Conservation (phyloP, 1,284 basidiomycete species). For the Sphagnurus paluster region DNA sequence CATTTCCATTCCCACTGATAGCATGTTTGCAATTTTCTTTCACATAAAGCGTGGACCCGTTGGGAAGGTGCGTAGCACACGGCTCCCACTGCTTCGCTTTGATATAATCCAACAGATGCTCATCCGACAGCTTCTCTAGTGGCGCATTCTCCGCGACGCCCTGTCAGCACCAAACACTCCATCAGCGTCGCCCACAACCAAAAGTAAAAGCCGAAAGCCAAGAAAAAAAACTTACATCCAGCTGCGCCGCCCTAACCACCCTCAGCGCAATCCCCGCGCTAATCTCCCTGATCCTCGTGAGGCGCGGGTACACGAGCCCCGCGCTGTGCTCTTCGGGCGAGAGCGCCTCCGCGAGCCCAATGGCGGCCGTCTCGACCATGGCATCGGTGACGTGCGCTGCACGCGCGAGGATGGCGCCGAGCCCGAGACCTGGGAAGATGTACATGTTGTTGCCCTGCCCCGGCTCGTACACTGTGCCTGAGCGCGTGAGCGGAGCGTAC, state of each 20-base stretch:
- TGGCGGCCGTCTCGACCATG: constrained; percentile 60
- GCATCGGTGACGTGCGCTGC: constrained; percentile 58
- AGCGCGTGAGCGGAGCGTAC: constrained; percentile 58
- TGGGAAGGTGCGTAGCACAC: constrained; percentile 22
- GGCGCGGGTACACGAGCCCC: constrained; percentile 62
- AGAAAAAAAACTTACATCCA: constrained; percentile 43
- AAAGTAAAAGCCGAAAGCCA: not conserved
- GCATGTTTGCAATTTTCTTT: constrained; percentile 22
- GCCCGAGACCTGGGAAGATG: constrained; percentile 64
- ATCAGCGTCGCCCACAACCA: not conserved
- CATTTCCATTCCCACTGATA: not conserved
- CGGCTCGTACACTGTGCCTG: constrained; percentile 60
- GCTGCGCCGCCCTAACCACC: constrained; percentile 65
- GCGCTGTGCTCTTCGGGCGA: constrained; percentile 56
- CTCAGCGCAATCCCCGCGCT: constrained; percentile 61
- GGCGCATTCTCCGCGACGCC: constrained; percentile 45
- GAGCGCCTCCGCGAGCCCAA: constrained; percentile 67
- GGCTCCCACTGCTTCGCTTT: constrained; percentile 62
- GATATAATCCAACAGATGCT: constrained; percentile 48
- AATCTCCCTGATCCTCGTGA: constrained; percentile 68
- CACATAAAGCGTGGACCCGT: constrained; percentile 9
- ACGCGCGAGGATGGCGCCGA: constrained; percentile 66
- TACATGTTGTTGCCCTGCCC: constrained; percentile 86
- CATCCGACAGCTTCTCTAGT: constrained; percentile 50
- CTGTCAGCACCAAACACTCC: constrained; percentile 26